phyloP scores from a whole-genome alignment of 2,329 filamentous ascomycete species.

The Chaetomiaceae sp. region DNA sequence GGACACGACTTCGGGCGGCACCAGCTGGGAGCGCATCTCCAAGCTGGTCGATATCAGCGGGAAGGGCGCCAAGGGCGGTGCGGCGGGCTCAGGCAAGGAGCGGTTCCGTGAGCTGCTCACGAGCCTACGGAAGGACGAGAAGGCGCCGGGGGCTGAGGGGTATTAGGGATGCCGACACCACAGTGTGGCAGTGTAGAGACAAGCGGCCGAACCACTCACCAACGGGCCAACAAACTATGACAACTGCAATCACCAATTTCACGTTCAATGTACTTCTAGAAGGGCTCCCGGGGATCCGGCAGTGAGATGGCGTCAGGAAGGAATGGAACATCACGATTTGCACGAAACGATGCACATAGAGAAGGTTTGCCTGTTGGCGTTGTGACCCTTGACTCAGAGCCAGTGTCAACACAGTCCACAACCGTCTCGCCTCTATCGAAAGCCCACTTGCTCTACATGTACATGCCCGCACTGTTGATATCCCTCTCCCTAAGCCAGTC shows the following conservation, averaged over 20 bases:
- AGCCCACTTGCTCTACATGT: conserved; percentile 16
- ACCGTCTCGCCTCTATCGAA: conserved; percentile 1
- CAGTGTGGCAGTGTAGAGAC: conserved; percentile 10
- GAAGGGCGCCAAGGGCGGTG: conserved; percentile 82
- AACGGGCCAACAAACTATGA: conserved; percentile 2
- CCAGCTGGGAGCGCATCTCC: conserved; percentile 96
- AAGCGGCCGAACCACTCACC: not conserved
- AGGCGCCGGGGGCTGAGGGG: conserved; percentile 62
- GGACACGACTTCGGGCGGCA: conserved; percentile 89
- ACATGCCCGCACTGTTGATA: conserved; percentile 8
- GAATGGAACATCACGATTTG: conserved; percentile 5
- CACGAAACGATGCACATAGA: conserved; percentile 8
- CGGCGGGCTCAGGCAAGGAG: conserved; percentile 86
- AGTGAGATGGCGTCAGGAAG: conserved; percentile 13
- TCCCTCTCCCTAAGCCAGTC: not conserved
- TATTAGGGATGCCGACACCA: conserved; percentile 45
- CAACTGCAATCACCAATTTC: conserved; percentile 2
- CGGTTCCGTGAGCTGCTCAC: conserved; percentile 87
- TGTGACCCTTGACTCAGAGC: not conserved
- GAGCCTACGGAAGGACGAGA: conserved; percentile 88
- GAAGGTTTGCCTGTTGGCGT: conserved; percentile 4
- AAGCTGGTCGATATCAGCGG: conserved; percentile 97
- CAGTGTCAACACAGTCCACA: not conserved
- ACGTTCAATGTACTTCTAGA: conserved; percentile 21
- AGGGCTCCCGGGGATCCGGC: conserved; percentile 9